Evolutionary conservation across 2,329 filamentous ascomycete species (phyloP).

Genomic region (Malbranchea cinnamomea): DNA sequence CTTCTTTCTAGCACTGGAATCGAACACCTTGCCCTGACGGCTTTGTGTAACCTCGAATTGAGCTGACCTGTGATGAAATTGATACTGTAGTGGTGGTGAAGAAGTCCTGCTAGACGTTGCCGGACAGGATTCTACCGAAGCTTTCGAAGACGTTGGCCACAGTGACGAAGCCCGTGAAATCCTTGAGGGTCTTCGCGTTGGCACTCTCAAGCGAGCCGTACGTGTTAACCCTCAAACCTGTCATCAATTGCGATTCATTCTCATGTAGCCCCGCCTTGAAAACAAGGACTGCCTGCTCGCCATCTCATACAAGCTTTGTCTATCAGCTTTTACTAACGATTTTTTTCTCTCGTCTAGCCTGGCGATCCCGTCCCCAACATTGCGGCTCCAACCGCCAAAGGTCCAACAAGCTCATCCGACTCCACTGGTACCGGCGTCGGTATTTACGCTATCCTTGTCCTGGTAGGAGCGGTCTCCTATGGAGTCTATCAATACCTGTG

Average conservation of each 20-base stretch:
- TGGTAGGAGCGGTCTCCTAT: conserved; percentile 66
- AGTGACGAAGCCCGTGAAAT: conserved; percentile 96
- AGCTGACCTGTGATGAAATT: no score
- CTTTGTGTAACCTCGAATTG: conserved; percentile 2
- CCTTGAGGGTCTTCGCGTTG: conserved; percentile 60
- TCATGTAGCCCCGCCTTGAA: background rate
- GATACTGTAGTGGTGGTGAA: conserved; percentile 65
- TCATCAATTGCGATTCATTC: background rate
- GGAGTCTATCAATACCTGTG: conserved; percentile 76
- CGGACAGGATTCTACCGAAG: conserved; percentile 91
- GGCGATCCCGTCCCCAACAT: conserved; percentile 65
- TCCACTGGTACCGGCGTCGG: conserved; percentile 50
- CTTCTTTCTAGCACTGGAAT: background rate
- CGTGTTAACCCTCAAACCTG: conserved; percentile 17
- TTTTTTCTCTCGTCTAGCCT: conserved; percentile 29
- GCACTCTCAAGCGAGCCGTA: conserved; percentile 68
- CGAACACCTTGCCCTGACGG: background rate
- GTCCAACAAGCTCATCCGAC: conserved; percentile 16
- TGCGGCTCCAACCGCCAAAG: conserved; percentile 32
- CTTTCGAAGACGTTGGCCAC: conserved; percentile 98
- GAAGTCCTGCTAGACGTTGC: conserved; percentile 93
- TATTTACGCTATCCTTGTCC: conserved; percentile 64
- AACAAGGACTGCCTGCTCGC: background rate
- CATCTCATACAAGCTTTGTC: background rate
- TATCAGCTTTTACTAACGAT: conserved; percentile 5